Base-by-base conservation (phyloP, 768 basidiomycete genomes). In the Mycena chlorophos region DNA sequence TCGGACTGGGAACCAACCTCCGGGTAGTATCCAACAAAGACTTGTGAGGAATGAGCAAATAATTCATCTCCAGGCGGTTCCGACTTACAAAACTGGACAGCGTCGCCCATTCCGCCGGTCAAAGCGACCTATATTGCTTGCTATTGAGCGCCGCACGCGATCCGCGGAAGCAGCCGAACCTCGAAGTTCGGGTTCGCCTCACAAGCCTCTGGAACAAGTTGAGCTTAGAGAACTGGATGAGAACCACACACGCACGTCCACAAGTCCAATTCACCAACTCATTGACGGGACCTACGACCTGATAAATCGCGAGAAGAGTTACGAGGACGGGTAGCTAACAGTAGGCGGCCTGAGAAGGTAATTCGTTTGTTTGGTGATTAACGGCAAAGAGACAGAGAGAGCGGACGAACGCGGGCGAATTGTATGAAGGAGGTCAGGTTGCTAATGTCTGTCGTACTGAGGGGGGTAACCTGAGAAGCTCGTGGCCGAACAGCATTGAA, bases 11-110 rank as follows among this genome's bases (percentile, higher is more conserved):
- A n/a, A n/a, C n/a, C n/a, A n/a, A n/a, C n/a, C n/a, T n/a, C n/a
- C n/a, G 77, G 75, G 71, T 78, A 78, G 58, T 76, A 76, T 10
- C 82, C 79, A 30, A 81, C 79, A 58, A 65, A 67, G 54, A 64
- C 65, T 67, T 46, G 5, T 5, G 22, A 22, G 22, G 12, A 12
- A 29, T 14, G 12, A 26, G n/a, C 10, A 26, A 22, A n/a, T 40
- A 38, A 47, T 20, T n/a, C 20, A 25, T 8, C 30, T 49, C 20
- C 30, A n/a, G 38, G 20, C 16, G 40, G 37, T 43, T 30, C 17
- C 3, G 48, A 60, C 67, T 55, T 31, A 73, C 70, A 72, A 53
- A 69, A 70, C 51, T 71, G 70, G n/a, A 67, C 58, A 3, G 61
- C 64, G 48, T 68, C 63, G 22, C 71, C 71, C 61, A 69, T 68